These are phyloP conservation scores for Lactifluus piperatus DNA, from an alignment of 768 basidiomycete species.

Conservation along the genomic window DNA sequence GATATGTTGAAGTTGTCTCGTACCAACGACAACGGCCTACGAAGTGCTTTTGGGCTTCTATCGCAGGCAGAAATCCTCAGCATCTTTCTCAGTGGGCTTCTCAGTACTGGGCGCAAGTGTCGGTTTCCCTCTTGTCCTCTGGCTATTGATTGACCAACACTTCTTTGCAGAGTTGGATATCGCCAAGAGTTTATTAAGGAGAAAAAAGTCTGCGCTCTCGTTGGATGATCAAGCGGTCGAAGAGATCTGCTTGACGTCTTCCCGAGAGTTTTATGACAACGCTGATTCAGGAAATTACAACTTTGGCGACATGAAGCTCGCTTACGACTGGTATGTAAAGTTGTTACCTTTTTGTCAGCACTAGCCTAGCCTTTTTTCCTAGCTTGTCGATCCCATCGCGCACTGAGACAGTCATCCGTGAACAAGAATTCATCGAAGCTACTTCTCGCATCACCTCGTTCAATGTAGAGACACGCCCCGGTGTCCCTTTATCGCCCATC, in stretches of 20 bases:
- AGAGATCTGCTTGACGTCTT: conserved; percentile 70
- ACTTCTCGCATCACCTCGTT: conserved; percentile 94
- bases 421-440: conserved; percentile 94
- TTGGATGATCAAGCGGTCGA: conserved; percentile 51
- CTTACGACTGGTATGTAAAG: conserved; percentile 80
- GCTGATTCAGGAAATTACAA: conserved; percentile 88
- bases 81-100: conserved; percentile 82
- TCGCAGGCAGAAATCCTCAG: conserved; percentile 58
- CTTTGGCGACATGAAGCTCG: conserved; percentile 91
- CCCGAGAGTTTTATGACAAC: conserved; percentile 92
- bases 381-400: conserved; percentile 70
- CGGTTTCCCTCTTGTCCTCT: background rate
- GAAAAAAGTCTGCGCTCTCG: conserved; percentile 36
- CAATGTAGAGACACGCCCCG: conserved; percentile 66
- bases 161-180: conserved; percentile 50
- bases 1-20: conserved; percentile 83
- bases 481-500: conserved; percentile 76
- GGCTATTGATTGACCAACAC: background rate
- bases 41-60: conserved; percentile 76
- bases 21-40: conserved; percentile 50
- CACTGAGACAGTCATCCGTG: conserved; percentile 52
- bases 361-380: background rate
- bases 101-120: conserved; percentile 81
- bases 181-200: conserved; percentile 52
- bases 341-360: background rate